Percentiles rank a stretch among this genome's conserved stretches.
These are phyloP conservation scores for Brassica carinata DNA, from an alignment of 345 rosid genomes.

Conservation along the genomic window DNA sequence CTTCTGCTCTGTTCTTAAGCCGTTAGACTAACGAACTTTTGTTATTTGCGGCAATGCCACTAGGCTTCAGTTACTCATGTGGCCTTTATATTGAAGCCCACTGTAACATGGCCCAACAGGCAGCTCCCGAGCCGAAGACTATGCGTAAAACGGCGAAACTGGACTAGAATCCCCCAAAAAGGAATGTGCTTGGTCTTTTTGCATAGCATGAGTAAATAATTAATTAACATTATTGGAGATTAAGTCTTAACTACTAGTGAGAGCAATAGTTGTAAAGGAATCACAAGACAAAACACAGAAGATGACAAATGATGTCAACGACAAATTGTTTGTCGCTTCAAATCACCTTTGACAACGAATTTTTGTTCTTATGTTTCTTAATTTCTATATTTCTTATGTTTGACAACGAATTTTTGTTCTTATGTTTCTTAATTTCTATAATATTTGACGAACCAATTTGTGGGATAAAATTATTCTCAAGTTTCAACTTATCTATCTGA, in stretches of 20 bases:
- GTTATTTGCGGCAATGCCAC: not conserved
- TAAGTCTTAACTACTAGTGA: not conserved
- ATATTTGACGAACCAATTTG: not conserved
- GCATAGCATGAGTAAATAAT: not conserved
- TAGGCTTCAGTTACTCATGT: not conserved
- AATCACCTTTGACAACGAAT: not conserved
- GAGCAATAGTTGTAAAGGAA: conserved; percentile 33
- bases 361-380: not conserved
- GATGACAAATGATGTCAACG: conserved; percentile 72
- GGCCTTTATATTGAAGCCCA: not conserved
- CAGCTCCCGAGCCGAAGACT: not conserved
- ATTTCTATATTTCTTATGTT: too few species aligned
- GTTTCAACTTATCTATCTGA: not conserved
- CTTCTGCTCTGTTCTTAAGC: not conserved
- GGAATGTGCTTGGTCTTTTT: not conserved
- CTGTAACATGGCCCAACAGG: not conserved
- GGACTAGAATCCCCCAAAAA: not conserved
- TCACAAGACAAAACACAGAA: conserved; percentile 66
- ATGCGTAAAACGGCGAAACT: not conserved
- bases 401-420: too few species aligned
- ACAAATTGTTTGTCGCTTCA: conserved; percentile 11
- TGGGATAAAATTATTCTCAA: not conserved
- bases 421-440: not conserved
- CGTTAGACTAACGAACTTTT: not conserved
- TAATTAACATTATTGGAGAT: conserved; percentile 35